Percentiles rank a stretch among this genome's conserved stretches.
phyloP scores from a whole-genome alignment of 176 grass and related monocot genomes.

The Zoysia pacifica region DNA sequence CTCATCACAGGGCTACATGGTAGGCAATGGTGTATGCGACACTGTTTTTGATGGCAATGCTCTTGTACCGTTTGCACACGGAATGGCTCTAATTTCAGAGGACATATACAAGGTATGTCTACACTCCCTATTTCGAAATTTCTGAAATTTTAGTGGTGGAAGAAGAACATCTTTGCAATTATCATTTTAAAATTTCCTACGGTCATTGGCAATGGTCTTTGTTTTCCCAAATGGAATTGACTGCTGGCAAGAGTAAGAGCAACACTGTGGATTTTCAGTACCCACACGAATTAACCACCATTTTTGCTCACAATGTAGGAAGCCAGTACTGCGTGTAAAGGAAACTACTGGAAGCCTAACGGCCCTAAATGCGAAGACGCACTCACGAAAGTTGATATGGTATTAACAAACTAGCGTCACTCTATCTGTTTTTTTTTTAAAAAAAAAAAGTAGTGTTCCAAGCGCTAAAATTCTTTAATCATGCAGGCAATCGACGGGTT shows the following conservation, averaged over 20 bases:
- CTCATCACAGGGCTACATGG: slow-evolving; percentile 78
- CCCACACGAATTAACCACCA: background rate
- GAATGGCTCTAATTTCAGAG: slow-evolving; percentile 91
- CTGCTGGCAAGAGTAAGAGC: background rate
- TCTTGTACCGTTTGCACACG: slow-evolving; percentile 95
- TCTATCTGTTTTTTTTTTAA: background rate
- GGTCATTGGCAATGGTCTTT: background rate
- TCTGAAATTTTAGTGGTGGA: background rate
- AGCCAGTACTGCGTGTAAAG: slow-evolving; percentile 57
- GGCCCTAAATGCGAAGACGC: slow-evolving; percentile 34
- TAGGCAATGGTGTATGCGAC: slow-evolving; percentile 93
- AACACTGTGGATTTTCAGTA: background rate
- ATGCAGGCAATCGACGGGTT: slow-evolving; percentile 49
- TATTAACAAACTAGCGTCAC: slow-evolving; percentile 22
- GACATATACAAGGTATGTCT: slow-evolving; percentile 62
- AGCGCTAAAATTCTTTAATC: slow-evolving; percentile 27
- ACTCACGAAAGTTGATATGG: slow-evolving; percentile 57
- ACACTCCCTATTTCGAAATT: background rate
- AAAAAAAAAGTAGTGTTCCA: background rate
- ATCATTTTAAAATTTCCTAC: background rate
- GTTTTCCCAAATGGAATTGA: background rate
- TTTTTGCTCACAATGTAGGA: slow-evolving; percentile 50
- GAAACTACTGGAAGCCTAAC: slow-evolving; percentile 73
- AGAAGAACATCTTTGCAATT: background rate
- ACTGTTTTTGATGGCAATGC: slow-evolving; percentile 84